Conservation (phyloP, 257 asterid genomes). For the Ocimum tenuiflorum region DNA sequence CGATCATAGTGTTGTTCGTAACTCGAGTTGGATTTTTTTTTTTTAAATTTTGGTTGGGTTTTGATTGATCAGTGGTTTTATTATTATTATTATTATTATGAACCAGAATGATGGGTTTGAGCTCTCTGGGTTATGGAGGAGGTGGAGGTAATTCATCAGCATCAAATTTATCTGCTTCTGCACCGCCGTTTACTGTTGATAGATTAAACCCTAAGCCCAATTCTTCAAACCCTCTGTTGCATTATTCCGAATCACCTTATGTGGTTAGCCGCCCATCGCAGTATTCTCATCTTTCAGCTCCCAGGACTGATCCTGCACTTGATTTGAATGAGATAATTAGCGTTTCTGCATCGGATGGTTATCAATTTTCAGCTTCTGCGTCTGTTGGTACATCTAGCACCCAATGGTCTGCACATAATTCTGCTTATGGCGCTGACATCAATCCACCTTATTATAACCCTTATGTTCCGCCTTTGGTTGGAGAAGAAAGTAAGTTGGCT, state of each 20-base stretch:
- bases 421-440: constrained; percentile 38
- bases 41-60: constrained; percentile 9
- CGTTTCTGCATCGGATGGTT: constrained; percentile 30
- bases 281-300: constrained; percentile 40
- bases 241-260: constrained; percentile 39
- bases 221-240: constrained; percentile 40
- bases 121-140: constrained; percentile 39
- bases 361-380: constrained; percentile 31
- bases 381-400: constrained; percentile 26
- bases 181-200: constrained; percentile 94
- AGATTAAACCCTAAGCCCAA: constrained; percentile 47
- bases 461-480: constrained; percentile 36
- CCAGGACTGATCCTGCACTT: constrained; percentile 31
- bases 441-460: constrained; percentile 40
- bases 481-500: constrained; percentile 28
- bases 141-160: constrained; percentile 54
- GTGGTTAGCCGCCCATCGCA: constrained; percentile 44
- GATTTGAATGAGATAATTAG: constrained; percentile 37
- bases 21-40: background rate
- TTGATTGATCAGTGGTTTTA: constrained; percentile 33
- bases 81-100: background rate
- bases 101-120: constrained; percentile 60
- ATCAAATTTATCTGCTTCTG: constrained; percentile 76
- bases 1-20: background rate
- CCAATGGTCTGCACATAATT: constrained; percentile 39